A percentile compares a stretch with the other conserved stretches of the same genome.
phyloP scores from a whole-genome alignment of 2,329 filamentous ascomycete species.

The Fusarium ambrosium region DNA sequence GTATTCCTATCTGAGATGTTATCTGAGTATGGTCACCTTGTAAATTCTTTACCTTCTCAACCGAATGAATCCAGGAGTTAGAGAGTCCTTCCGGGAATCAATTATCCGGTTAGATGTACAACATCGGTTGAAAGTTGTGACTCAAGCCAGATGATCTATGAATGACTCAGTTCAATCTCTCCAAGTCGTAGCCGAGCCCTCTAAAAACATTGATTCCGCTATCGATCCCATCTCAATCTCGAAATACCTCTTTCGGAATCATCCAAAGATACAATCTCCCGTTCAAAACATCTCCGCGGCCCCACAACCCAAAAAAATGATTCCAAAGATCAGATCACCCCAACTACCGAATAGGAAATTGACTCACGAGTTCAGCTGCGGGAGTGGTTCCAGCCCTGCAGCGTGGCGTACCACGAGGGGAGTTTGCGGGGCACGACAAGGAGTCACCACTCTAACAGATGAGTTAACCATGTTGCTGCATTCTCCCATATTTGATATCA shows the following conservation, averaged over 20 bases:
- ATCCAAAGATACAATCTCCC: neutral
- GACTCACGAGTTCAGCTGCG: conserved; percentile 15
- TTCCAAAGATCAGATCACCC: conserved; percentile 37
- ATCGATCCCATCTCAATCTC: neutral
- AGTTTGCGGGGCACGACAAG: neutral
- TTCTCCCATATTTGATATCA: neutral
- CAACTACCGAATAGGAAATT: conserved; percentile 16
- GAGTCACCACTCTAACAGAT: neutral
- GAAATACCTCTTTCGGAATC: neutral
- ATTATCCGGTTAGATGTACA: neutral
- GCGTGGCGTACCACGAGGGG: neutral
- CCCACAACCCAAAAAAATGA: conserved; percentile 36
- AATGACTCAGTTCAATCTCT: neutral
- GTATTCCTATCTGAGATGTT: too few species aligned
- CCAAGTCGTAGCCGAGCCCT: neutral
- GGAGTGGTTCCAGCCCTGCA: conserved; percentile 11
- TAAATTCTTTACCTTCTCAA: neutral
- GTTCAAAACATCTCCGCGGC: conserved; percentile 28
- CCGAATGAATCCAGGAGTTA: too few species aligned
- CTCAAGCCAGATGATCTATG: neutral
- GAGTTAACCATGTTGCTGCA: neutral
- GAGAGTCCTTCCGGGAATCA: neutral
- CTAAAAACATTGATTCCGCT: neutral
- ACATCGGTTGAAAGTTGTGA: neutral
- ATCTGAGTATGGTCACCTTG: too few species aligned